phyloP scores from a whole-genome alignment of 495 filamentous ascomycete species.

The Hypoxylon trugodes region DNA sequence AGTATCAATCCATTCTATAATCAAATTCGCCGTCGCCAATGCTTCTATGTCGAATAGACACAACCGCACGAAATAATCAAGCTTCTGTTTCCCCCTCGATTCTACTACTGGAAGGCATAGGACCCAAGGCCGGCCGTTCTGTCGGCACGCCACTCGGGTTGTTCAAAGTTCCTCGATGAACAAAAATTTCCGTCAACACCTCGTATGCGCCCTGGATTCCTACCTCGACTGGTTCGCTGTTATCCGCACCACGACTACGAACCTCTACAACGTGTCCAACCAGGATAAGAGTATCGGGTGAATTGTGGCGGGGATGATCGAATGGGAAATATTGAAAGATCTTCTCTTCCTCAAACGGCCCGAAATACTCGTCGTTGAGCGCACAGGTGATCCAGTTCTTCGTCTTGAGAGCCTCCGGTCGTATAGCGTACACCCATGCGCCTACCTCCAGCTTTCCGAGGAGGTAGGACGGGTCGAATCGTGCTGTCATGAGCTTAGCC shows the following conservation, averaged over 20 bases:
- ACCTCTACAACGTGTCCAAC: constrained; percentile 21
- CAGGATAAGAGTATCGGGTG: not conserved
- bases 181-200: constrained; percentile 10
- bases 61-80: no score
- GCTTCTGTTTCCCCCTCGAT: no score
- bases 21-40: no score
- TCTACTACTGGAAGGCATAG: no score
- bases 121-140: no score
- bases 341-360: not conserved
- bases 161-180: not conserved
- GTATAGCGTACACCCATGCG: constrained; percentile 22
- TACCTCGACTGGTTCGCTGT: not conserved
- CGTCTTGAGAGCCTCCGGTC: not conserved
- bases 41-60: no score
- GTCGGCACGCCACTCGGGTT: not conserved
- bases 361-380: not conserved
- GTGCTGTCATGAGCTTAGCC: not conserved
- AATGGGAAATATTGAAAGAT: not conserved
- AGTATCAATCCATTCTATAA: no score
- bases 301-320: not conserved
- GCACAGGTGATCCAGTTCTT: not conserved
- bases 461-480: not conserved
- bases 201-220: constrained; percentile 11
- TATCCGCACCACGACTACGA: not conserved
- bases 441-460: not conserved